phyloP scores from a whole-genome alignment of 75 land plant species.

The Picea sitchensis region DNA sequence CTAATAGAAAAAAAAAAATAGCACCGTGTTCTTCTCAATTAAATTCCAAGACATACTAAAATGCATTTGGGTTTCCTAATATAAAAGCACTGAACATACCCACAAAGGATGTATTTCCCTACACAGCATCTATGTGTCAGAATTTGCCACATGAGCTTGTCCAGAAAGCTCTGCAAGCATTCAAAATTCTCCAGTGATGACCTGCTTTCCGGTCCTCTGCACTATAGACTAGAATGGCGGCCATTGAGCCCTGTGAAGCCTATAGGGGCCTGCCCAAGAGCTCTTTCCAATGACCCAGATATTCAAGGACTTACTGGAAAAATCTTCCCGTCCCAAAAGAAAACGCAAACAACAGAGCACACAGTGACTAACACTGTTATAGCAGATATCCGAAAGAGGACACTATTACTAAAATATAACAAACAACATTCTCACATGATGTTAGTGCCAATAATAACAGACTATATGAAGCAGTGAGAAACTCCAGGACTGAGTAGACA shows the following conservation, averaged over 20 bases:
- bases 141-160: not conserved
- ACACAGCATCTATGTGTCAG: not conserved
- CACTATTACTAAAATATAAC: too few species aligned
- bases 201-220: not conserved
- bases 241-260: not conserved
- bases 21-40: not conserved
- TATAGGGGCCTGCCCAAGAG: too few species aligned
- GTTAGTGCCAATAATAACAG: too few species aligned
- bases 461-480: too few species aligned
- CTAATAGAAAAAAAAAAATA: not conserved
- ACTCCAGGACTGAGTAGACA: too few species aligned
- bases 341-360: too few species aligned
- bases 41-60: not conserved
- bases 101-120: not conserved
- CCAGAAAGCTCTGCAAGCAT: not conserved
- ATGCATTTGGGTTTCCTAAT: constrained; percentile 2
- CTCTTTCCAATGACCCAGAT: too few species aligned
- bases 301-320: too few species aligned
- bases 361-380: too few species aligned
- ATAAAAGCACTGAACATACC: not conserved
- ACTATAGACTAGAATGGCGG: not conserved
- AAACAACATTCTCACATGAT: too few species aligned
- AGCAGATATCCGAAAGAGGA: too few species aligned
- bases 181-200: not conserved
- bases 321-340: too few species aligned